Conservation (phyloP, 1,284 basidiomycete genomes). For the Tilletiopsis washingtonensis region DNA sequence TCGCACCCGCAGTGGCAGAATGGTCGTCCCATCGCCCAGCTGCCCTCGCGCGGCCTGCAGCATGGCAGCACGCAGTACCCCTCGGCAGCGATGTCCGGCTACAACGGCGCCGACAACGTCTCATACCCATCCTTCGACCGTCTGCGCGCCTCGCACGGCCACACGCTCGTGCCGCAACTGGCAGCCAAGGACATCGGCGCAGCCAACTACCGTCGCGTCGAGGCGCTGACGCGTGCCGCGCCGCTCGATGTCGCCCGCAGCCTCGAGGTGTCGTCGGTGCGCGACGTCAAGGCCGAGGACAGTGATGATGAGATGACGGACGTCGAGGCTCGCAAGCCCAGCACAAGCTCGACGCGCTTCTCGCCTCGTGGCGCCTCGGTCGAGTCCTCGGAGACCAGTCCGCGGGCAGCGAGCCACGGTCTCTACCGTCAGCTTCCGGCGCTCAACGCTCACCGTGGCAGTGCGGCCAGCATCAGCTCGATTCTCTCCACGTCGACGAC, state of each 20-base stretch:
- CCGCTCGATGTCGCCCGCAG: slow-evolving; percentile 10
- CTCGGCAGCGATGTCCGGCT: background rate
- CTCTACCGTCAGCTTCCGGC: slow-evolving; percentile 22
- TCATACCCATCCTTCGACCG: slow-evolving; percentile 23
- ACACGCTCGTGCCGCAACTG: slow-evolving; percentile 30
- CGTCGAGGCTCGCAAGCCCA: background rate
- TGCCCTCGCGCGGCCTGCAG: slow-evolving; percentile 10
- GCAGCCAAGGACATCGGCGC: slow-evolving; percentile 24
- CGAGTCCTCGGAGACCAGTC: background rate
- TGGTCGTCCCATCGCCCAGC: slow-evolving; percentile 24
- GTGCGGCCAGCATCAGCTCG: slow-evolving; percentile 12
- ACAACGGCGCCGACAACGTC: background rate
- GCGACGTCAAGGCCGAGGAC: slow-evolving; percentile 11
- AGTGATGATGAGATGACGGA: slow-evolving; percentile 20
- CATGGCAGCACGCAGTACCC: background rate
- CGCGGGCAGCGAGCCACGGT: slow-evolving; percentile 16
- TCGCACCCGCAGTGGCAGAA: background rate
- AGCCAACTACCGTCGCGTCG: slow-evolving; percentile 35
- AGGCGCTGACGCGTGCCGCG: slow-evolving; percentile 39
- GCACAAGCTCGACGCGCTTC: too few species aligned
- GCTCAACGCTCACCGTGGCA: background rate
- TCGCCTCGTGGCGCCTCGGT: too few species aligned
- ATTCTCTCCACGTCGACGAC: slow-evolving; percentile 4
- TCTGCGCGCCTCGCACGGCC: slow-evolving; percentile 19
- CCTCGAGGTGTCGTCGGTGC: background rate